Base-by-base conservation (phyloP, 441 rosid species). In the Jatropha podagrica region DNA sequence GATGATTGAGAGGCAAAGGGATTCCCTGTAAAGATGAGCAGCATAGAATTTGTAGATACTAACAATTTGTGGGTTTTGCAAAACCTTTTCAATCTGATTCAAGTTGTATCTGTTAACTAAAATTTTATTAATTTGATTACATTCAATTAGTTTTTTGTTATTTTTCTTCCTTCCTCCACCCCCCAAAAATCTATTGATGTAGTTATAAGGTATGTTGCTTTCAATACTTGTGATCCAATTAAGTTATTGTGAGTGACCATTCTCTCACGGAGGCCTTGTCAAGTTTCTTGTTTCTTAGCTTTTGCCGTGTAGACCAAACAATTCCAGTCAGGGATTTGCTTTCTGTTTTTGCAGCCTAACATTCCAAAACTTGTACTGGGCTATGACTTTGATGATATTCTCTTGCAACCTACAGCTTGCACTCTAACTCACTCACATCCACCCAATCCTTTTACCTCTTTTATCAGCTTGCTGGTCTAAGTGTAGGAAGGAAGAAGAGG, bases 1-100 rank as follows among this genome's bases (percentile, higher is more conserved):
- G 97, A 94, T 46, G 95, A 90, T 60, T 89, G 89, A 88, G 89
- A 88, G 74, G 52, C 76, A 74, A 38, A 67, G 26, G 38, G 8
- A 6, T 41, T 51, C 8, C 1, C 23, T 44, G 48, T 44, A 11
- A 44, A 32, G 32, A 32, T 32, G 32, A 32, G 32, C 32, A 32
- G 32, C 32, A 32, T 32, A 1, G 32, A 1, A 32, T 32, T 32
- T 32, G 32, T 32, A 32, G 32, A 32, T 32, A 32, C 32, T 32
- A 32, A 32, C 32, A 32, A 32, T 32, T 32, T 32, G 32, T 32
- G 32, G 2, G 32, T 32, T 32, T 32, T 32, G 32, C 23, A 23
- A 23, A 23, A 23, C 23, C 23, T 23, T 72, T 61, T 32, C 42
- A 12, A 18, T 40, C 13, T 48, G 26, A 59, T 59, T 32, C 12